A percentile compares a stretch with the other conserved stretches of the same genome.
phyloP scores from a whole-genome alignment of 192 early-diverging fungal genomes.

The Coemansia asiatica region DNA sequence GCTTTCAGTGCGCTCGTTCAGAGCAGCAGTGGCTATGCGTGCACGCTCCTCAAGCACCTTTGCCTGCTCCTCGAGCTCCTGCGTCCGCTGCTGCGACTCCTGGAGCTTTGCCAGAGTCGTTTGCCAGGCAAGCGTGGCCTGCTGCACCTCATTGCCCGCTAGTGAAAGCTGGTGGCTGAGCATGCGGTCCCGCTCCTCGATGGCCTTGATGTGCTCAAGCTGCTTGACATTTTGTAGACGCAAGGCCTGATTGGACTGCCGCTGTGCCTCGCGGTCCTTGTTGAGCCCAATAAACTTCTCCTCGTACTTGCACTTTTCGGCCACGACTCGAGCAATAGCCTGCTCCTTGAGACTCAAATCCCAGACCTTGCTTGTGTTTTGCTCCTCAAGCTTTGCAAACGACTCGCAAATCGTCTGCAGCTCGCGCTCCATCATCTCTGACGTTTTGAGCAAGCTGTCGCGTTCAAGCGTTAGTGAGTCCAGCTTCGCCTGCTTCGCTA shows the following conservation, averaged over 20 bases:
- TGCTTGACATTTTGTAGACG: slow-evolving; percentile 80
- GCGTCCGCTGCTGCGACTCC: slow-evolving; percentile 60
- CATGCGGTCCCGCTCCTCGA: slow-evolving; percentile 78
- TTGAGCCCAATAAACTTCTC: slow-evolving; percentile 76
- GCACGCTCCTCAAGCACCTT: slow-evolving; percentile 23
- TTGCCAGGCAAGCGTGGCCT: slow-evolving; percentile 57
- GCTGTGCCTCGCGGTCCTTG: slow-evolving; percentile 67
- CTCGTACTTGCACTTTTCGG: slow-evolving; percentile 83
- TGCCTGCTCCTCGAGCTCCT: slow-evolving; percentile 62
- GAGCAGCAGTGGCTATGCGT: slow-evolving; percentile 55
- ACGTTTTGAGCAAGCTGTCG: slow-evolving; percentile 57
- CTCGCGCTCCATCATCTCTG: slow-evolving; percentile 58
- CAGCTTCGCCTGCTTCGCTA: slow-evolving; percentile 52
- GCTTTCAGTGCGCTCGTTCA: slow-evolving; percentile 65
- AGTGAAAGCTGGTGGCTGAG: slow-evolving; percentile 65
- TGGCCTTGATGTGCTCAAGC: slow-evolving; percentile 74
- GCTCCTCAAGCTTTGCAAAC: slow-evolving; percentile 81
- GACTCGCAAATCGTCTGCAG: slow-evolving; percentile 59
- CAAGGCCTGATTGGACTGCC: slow-evolving; percentile 66
- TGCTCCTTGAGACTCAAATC: slow-evolving; percentile 77
- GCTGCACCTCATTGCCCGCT: slow-evolving; percentile 66
- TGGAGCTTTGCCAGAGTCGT: slow-evolving; percentile 61
- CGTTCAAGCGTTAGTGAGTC: slow-evolving; percentile 58
- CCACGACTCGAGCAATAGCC: slow-evolving; percentile 70
- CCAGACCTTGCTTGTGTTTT: slow-evolving; percentile 76